phyloP scores from a whole-genome alignment of 257 asterid species.

The Thymus quinquecostatus region DNA sequence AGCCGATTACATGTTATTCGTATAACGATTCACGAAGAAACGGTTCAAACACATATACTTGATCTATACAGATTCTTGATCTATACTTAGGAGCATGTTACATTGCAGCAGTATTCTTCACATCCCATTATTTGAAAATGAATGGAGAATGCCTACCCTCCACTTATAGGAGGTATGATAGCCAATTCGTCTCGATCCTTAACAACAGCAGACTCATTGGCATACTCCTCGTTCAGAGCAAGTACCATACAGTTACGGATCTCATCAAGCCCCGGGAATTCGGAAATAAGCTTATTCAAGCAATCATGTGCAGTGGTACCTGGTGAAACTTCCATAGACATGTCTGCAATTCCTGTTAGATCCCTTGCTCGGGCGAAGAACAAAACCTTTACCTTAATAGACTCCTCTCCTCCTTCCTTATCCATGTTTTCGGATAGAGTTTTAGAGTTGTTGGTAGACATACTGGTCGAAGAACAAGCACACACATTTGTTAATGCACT shows the following conservation, averaged over 20 bases:
- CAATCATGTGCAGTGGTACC: conserved; percentile 76
- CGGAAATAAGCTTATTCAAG: conserved; percentile 59
- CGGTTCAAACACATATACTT: neutral
- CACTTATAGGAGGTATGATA: conserved; percentile 95
- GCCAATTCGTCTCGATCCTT: conserved; percentile 86
- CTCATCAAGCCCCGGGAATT: conserved; percentile 78
- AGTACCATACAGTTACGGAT: conserved; percentile 83
- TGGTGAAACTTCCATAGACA: conserved; percentile 59
- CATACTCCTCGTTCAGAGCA: conserved; percentile 82
- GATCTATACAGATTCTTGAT: neutral
- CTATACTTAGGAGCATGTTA: neutral
- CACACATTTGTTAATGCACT: neutral
- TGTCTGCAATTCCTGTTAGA: conserved; percentile 68
- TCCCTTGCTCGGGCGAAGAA: conserved; percentile 92
- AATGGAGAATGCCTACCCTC: conserved; percentile 54
- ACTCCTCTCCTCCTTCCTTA: conserved; percentile 28
- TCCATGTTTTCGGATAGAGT: conserved; percentile 30
- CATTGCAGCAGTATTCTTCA: neutral
- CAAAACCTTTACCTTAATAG: conserved; percentile 64
- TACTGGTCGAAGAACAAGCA: conserved; percentile 21
- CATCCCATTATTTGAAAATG: neutral
- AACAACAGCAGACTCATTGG: conserved; percentile 59
- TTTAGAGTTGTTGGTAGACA: conserved; percentile 23
- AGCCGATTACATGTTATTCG: too few species aligned
- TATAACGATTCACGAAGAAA: neutral